Base-by-base conservation (phyloP, 805 yeast species). In the Cyberlindnera sargentensis region DNA sequence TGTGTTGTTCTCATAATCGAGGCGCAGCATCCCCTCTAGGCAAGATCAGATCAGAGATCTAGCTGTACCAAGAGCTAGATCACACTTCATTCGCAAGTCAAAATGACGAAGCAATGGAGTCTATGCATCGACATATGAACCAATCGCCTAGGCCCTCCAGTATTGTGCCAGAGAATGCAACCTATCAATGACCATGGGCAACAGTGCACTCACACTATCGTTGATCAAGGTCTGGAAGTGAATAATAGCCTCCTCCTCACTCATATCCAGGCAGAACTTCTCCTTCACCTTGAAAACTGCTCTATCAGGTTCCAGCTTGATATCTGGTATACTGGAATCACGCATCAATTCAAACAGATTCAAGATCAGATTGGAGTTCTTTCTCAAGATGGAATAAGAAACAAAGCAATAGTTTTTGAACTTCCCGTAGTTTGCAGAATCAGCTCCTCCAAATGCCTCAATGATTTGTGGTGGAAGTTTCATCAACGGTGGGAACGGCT, bases 401-500 rank as follows among this genome's bases (percentile, higher is more conserved):
- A 93, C 91, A 66, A 90, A 93, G 58, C 99, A 93, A 64, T 90
- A 90, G 61, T 87, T 86, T 56, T 95, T 77, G 66, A 93, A 93
- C 49, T 84, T 78, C 49, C 81, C 80, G 62, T 86, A 93, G 61
- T 91, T 90, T 36, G 83, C 84, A 40, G 91, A 88, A 48, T 76
- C 73, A 40, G 87, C 75, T 1, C 98, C 99, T 2, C 99, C 99
- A 88, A 93, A 93, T 0, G 97, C 98, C 51, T 93, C 99, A 35
- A 93, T 85, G 15, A 93, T 84, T 63, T 93, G 99, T 35, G 93
- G 93, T 0, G 99, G 99, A 33, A 93, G 68, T 58, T 93, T 93
- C 97, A 93, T 93, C 66, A 91, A 72, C 1, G 99, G 99, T 10
- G 99, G 98, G 65, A 93, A 93, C 10, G 98, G 98, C 61, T 93